Base-by-base conservation (phyloP, 108 stramenopile species). In the Nannochloropsis salina region DNA sequence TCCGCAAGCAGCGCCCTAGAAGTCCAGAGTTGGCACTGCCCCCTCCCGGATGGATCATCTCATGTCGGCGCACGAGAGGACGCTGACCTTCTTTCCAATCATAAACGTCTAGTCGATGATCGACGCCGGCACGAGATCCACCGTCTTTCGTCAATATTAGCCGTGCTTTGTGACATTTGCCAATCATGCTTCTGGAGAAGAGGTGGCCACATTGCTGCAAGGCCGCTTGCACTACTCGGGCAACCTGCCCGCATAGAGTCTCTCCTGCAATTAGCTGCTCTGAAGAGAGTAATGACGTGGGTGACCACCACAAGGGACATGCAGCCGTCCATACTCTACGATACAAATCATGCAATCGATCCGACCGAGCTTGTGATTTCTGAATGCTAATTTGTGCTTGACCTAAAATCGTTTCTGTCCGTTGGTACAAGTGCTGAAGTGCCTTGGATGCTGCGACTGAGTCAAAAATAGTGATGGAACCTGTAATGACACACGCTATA, bases 181-280 rank as follows among this genome's bases (percentile, higher is more conserved):
- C 61, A 74, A n/a, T 74, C 8, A n/a, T 6, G 2, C 4, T 74
- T 2, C 6, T n/a, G n/a, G 1, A 51, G 8, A 74, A 74, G 1
- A 74, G 61, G n/a, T n/a, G 61, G 20, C n/a, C 20, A n/a, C 61
- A 74, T n/a, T 74, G 61, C 61, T 74, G 61, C 61, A 74, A n/a
- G 20, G 61, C 61, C 8, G 61, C 61, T 74, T 74, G 61, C 15
- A n/a, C 61, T n/a, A 74, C 61, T n/a, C 61, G 61, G 0, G 61
- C 61, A 4, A 74, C 61, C 8, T 74, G 61, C 4, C 61, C 61
- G n/a, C 61, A 74, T n/a, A 74, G n/a, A n/a, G 61, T n/a, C n/a
- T 74, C 20, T 74, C 61, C 61, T n/a, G 61, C n/a, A n/a, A 74
- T 6, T 6, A 74, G 61, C 61, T 74, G 61, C 61, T 15, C 61